Base-by-base conservation (phyloP, 108 stramenopile species). In the Skeletonema grethae region DNA sequence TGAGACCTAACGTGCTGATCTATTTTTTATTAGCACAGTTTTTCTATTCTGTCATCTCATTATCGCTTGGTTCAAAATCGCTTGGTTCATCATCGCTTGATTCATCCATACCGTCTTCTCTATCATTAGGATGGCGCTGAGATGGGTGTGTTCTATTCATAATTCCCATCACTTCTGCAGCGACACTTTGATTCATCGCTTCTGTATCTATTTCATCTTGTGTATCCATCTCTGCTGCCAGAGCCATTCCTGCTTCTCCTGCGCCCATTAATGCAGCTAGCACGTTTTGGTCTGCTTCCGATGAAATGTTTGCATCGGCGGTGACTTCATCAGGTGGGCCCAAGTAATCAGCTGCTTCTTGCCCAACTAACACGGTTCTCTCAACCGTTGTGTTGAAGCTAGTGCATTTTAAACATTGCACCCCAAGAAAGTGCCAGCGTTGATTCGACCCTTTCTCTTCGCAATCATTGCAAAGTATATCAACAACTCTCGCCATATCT, bases 401-500 rank as follows among this genome's bases (percentile, higher is more conserved):
- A 5, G 80, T 77, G 61, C 94, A 95, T 20, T 76, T 77, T 36
- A 61, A 65, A 68, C 90, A 92, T 57, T 88, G 87, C 15, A 92
- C 86, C 24, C 94, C 90, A 69, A 92, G 62, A 68, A 90, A 95
- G 73, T 95, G 94, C 94, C 94, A 95, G 16, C 86, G 69, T 43
- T 84, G 82, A 61, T 84, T 87, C 55, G 76, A 67, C 9, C 88
- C 82, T 48, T 67, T 76, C 56, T 73, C 67, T 53, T 89, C 91
- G 50, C 94, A 95, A 75, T 95, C 94, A 57, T 87, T 95, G 69
- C 94, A 95, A 4, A 82, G 72, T 34, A 95, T 88, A 76, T 88
- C 86, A 0, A 95, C 94, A 30, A 88, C 89, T n/a, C 90, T 82
- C 11, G 88, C 84, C 75, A 92, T 65, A 61, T 95, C 90, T 1